A percentile compares a stretch with the other conserved stretches of the same genome.
Evolutionary conservation across 768 basidiomycete genomes (phyloP).

Genomic region (Phlegmacium glaucopus): DNA sequence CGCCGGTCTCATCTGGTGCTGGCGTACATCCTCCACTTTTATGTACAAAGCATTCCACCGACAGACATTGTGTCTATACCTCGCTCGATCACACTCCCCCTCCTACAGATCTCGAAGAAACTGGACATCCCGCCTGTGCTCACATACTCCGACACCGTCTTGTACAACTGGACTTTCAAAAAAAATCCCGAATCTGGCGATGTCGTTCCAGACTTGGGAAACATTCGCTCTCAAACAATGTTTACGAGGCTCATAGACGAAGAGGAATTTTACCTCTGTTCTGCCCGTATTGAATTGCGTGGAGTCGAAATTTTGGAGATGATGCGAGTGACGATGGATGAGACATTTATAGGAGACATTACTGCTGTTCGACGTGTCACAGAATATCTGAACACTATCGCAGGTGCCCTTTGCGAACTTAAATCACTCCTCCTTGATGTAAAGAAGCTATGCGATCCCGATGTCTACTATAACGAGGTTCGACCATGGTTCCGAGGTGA

Average conservation of each 20-base stretch:
- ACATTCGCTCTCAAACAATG: slow-evolving; percentile 63
- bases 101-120: slow-evolving; percentile 64
- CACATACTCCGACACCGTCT: slow-evolving; percentile 90
- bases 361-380: slow-evolving; percentile 65
- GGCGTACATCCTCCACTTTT: slow-evolving; percentile 75
- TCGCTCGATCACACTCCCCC: slow-evolving; percentile 67
- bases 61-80: slow-evolving; percentile 63
- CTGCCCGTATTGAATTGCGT: slow-evolving; percentile 84
- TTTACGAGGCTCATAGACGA: slow-evolving; percentile 86
- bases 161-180: slow-evolving; percentile 76
- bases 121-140: slow-evolving; percentile 86
- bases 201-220: slow-evolving; percentile 43
- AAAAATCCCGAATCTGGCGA: slow-evolving; percentile 21
- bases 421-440: slow-evolving; percentile 63
- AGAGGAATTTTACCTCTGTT: slow-evolving; percentile 87
- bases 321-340: slow-evolving; percentile 89
- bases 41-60: slow-evolving; percentile 65
- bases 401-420: slow-evolving; percentile 64
- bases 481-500: slow-evolving; percentile 85
- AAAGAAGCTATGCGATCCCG: slow-evolving; percentile 70
- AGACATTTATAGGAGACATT: slow-evolving; percentile 77
- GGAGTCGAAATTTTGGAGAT: slow-evolving; percentile 83
- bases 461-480: slow-evolving; percentile 69
- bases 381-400: slow-evolving; percentile 62
- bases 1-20: slow-evolving; percentile 78